Evolutionary conservation across 371 early-diverging fungal genomes (phyloP), one percentile per base, ranked within the genome.

Genomic region (Lichtheimia corymbifera): DNA sequence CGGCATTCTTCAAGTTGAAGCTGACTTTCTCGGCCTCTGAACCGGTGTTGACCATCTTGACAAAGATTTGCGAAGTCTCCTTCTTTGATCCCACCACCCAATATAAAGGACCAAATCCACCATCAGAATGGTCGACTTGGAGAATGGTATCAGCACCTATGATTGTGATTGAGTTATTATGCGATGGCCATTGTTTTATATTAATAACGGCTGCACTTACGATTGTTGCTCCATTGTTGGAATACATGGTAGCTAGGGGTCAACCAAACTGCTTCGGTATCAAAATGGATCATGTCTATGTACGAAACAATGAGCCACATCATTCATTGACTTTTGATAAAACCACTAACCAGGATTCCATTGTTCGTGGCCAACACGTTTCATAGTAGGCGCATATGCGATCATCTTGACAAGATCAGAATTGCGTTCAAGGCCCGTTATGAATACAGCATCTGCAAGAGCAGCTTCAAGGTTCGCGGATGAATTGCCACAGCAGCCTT

Each of bases 41-140:
- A 24, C 67, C 67, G 18, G 40, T 55, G 58, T 69, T 69, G 30
- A 53, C 69, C 20, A 65, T 62, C 63, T 69, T 69, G 47, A 69
- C 42, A 24, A 62, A 66, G 12, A 66, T 41, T 54, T 66, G 58
- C 55, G 62, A 43, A 13, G 66, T 62, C 5, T 58, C 49, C 15
- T 62, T 62, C 41, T 62, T 66, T 4, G 49, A 41, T 25, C 66
- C 66, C 53, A 53, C 69, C 13, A 69, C 69, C 69, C 69, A 69
- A 53, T 67, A 69, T 4, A 69, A 49, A 15, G 69, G 69, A 42
- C 55, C 55, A 53, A 67, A 67, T 6, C 43, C 58, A n/a, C 63
- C 66, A 41, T 58, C 55, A 30, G 61, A 41, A 7, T 62, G 55
- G n/a, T 69, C 62, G 4, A 69, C 66, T 54, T 55, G 68, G 7